Conservation (phyloP, 352 stramenopile genomes). For the Phytophthora cactorum region DNA sequence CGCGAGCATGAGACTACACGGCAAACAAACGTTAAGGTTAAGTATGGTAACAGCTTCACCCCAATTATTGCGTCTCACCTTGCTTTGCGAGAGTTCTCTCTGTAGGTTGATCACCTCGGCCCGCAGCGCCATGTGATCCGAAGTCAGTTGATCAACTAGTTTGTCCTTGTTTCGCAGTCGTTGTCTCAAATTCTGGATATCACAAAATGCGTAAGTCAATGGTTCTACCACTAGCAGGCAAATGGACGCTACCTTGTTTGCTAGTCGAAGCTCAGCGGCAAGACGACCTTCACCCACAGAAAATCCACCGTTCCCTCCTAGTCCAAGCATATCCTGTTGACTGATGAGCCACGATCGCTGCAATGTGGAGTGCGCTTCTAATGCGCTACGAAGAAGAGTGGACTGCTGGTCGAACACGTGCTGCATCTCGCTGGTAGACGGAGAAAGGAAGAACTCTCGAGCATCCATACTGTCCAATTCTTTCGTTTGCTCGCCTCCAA, state of each 20-base stretch:
- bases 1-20: slow-evolving; percentile 39
- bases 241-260: slow-evolving; percentile 72
- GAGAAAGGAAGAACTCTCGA: slow-evolving; percentile 80
- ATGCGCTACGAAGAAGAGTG: slow-evolving; percentile 61
- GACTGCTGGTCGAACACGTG: slow-evolving; percentile 91
- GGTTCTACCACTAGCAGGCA: not conserved
- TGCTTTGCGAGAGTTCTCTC: slow-evolving; percentile 62
- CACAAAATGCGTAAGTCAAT: slow-evolving; percentile 10
- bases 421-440: slow-evolving; percentile 88
- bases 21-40: not conserved
- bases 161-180: slow-evolving; percentile 86
- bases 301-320: slow-evolving; percentile 56
- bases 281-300: slow-evolving; percentile 85
- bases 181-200: slow-evolving; percentile 75
- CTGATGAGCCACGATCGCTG: slow-evolving; percentile 81
- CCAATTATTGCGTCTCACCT: slow-evolving; percentile 36
- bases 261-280: slow-evolving; percentile 77
- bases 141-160: slow-evolving; percentile 78
- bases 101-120: slow-evolving; percentile 66
- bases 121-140: slow-evolving; percentile 71
- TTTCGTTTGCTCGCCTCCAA: slow-evolving; percentile 55
- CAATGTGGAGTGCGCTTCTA: slow-evolving; percentile 78
- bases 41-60: not conserved
- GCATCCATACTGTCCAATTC: slow-evolving; percentile 65
- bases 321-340: slow-evolving; percentile 73